These are phyloP conservation scores for Cladophialophora bantiana DNA, from an alignment of 2,329 filamentous ascomycete genomes.

Conservation along the genomic window DNA sequence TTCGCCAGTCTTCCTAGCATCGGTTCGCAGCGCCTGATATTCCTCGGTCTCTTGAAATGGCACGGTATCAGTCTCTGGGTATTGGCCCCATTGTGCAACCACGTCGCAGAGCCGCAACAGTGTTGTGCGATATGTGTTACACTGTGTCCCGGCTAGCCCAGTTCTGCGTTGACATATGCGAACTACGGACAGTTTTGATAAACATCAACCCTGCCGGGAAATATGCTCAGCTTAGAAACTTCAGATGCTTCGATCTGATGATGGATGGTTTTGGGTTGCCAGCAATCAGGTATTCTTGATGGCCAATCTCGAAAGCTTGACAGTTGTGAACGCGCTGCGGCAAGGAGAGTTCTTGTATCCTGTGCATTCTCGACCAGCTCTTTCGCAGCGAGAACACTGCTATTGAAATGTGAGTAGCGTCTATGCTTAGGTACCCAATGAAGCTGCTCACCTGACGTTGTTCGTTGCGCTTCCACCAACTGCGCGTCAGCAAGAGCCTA, in stretches of 20 bases:
- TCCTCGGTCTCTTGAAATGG: constrained; percentile 20
- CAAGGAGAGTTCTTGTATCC: constrained; percentile 11
- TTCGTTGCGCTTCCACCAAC: background rate
- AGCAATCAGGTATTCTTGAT: constrained; percentile 12
- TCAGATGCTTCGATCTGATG: background rate
- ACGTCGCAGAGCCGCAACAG: constrained; percentile 17
- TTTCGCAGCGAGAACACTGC: constrained; percentile 16
- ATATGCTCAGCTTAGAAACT: background rate
- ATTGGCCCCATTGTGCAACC: constrained; percentile 17
- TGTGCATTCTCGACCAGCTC: constrained; percentile 16
- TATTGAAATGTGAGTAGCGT: constrained; percentile 3
- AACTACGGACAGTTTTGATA: background rate
- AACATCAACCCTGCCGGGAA: background rate
- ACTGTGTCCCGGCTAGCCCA: background rate
- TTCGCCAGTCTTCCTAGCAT: constrained; percentile 16
- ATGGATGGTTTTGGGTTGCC: constrained; percentile 11
- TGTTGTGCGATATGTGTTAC: constrained; percentile 22
- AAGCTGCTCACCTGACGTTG: background rate
- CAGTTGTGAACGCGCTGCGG: constrained; percentile 4
- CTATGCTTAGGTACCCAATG: background rate
- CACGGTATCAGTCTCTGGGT: constrained; percentile 12
- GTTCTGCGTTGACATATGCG: background rate
- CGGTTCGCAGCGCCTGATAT: constrained; percentile 5
- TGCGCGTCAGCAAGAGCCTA: constrained; percentile 5
- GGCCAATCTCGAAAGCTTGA: constrained; percentile 12